A percentile compares a stretch with the other conserved stretches of the same genome.
Evolutionary conservation across 2,329 filamentous ascomycete species (phyloP).

Genomic region (Helicocarpus griseus): DNA sequence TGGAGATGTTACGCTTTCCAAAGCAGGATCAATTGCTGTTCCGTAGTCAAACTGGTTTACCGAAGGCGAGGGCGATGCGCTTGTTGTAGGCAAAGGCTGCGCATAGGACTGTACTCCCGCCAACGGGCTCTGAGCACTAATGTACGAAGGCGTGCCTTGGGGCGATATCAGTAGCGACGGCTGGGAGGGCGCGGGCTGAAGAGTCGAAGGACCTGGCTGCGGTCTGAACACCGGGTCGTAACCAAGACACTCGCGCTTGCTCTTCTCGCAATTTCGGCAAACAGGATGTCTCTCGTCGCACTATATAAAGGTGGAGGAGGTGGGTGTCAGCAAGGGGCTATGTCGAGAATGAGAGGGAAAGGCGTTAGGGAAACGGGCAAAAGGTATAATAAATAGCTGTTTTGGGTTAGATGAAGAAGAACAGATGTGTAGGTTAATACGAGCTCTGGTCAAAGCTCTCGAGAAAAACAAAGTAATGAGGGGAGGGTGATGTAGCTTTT

Average conservation of each 20-base stretch:
- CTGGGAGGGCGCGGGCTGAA: conserved; percentile 49
- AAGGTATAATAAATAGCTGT: background rate
- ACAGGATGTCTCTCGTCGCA: conserved; percentile 93
- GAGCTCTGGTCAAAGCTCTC: background rate
- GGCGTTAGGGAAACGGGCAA: background rate
- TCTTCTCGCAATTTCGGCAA: conserved; percentile 64
- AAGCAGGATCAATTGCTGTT: conserved; percentile 55
- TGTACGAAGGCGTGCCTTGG: background rate
- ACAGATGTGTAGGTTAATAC: background rate
- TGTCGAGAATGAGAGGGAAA: background rate
- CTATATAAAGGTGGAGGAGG: conserved; percentile 40
- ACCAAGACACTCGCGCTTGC: conserved; percentile 57
- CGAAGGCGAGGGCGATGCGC: conserved; percentile 23
- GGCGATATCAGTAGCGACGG: conserved; percentile 27
- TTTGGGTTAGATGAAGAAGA: conserved; percentile 5
- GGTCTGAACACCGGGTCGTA: conserved; percentile 63
- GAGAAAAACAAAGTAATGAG: background rate
- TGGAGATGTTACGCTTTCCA: conserved; percentile 34
- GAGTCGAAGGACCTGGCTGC: conserved; percentile 60
- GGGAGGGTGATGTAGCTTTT: conserved; percentile 4
- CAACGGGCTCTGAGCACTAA: background rate
- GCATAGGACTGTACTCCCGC: background rate
- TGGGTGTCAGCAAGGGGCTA: conserved; percentile 13
- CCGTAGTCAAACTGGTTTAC: conserved; percentile 48
- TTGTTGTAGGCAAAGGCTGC: conserved; percentile 1